Conservation (phyloP, 108 stramenopile genomes). For the Fragilaria crotonensis region DNA sequence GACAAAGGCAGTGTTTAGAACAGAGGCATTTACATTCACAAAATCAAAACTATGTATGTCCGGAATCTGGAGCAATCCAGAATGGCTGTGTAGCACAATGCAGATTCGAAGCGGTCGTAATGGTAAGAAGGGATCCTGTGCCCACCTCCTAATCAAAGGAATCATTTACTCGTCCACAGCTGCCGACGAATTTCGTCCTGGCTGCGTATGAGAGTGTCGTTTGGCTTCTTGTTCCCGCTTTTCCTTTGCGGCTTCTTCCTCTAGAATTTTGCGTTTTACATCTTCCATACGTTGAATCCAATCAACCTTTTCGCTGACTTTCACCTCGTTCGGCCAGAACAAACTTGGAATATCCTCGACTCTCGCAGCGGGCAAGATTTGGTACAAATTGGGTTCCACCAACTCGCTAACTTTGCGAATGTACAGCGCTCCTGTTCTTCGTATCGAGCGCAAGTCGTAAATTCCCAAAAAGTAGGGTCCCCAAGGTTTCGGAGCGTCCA, state of each 20-base stretch:
- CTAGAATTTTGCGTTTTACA: background rate
- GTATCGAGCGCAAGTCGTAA: constrained; percentile 71
- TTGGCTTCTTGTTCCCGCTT: background rate
- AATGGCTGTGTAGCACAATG: too few relatives aligned
- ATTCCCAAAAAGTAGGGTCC: constrained; percentile 86
- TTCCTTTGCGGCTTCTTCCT: background rate
- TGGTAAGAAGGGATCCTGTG: too few relatives aligned
- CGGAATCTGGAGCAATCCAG: too few relatives aligned
- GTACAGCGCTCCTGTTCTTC: constrained; percentile 71
- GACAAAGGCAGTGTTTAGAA: too few relatives aligned
- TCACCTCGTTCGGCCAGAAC: constrained; percentile 53
- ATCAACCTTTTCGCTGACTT: constrained; percentile 23
- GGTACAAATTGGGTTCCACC: constrained; percentile 65
- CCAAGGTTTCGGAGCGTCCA: constrained; percentile 54
- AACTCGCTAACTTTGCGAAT: constrained; percentile 69
- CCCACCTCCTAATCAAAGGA: too few relatives aligned
- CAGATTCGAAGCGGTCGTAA: too few relatives aligned
- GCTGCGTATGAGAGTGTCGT: too few relatives aligned
- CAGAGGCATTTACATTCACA: too few relatives aligned
- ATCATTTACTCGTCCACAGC: too few relatives aligned
- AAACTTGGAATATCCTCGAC: constrained; percentile 59
- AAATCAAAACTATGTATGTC: too few relatives aligned
- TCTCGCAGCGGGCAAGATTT: constrained; percentile 53
- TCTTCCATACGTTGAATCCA: constrained; percentile 20
- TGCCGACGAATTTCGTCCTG: too few relatives aligned